Percentiles rank a stretch among this genome's conserved stretches.
These are phyloP conservation scores for Hydnum rufescens DNA, from an alignment of 768 basidiomycete genomes.

Conservation along the genomic window DNA sequence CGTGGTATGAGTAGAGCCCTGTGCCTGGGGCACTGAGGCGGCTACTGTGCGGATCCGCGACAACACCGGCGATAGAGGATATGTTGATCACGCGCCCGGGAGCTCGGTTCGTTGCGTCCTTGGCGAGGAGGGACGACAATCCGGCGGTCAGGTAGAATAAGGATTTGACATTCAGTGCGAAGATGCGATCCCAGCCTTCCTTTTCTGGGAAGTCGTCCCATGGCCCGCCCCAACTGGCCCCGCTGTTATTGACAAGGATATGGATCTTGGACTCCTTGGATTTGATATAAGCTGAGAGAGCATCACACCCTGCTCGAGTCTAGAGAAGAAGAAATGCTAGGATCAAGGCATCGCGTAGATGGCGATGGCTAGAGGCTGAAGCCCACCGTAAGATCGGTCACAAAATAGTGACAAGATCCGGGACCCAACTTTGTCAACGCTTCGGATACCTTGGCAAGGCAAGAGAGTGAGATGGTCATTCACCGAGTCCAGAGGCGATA, in stretches of 20 bases:
- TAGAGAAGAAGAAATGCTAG: conserved; percentile 14
- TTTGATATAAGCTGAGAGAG: conserved; percentile 45
- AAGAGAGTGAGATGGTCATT: neutral
- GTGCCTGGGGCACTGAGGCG: conserved; percentile 30
- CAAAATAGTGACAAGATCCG: conserved; percentile 49
- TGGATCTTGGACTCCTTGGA: conserved; percentile 53
- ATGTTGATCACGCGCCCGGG: conserved; percentile 70
- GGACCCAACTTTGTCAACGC: conserved; percentile 41
- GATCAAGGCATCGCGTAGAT: neutral
- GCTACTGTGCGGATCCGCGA: conserved; percentile 29
- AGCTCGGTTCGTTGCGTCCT: conserved; percentile 38
- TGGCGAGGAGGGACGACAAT: conserved; percentile 41
- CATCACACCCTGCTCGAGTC: conserved; percentile 65
- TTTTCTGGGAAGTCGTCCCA: conserved; percentile 55
- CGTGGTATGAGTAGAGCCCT: conserved; percentile 34
- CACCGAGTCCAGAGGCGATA: neutral
- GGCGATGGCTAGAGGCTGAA: neutral
- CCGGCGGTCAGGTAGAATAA: conserved; percentile 10
- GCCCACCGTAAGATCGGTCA: conserved; percentile 53
- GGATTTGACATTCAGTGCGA: neutral
- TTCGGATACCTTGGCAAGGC: conserved; percentile 24
- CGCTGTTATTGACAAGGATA: conserved; percentile 70
- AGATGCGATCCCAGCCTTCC: conserved; percentile 58
- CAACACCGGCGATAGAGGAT: conserved; percentile 46
- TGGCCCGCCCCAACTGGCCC: conserved; percentile 57